Base-by-base conservation (phyloP, 208 protist species). In the Phytomonas sp. region DNA sequence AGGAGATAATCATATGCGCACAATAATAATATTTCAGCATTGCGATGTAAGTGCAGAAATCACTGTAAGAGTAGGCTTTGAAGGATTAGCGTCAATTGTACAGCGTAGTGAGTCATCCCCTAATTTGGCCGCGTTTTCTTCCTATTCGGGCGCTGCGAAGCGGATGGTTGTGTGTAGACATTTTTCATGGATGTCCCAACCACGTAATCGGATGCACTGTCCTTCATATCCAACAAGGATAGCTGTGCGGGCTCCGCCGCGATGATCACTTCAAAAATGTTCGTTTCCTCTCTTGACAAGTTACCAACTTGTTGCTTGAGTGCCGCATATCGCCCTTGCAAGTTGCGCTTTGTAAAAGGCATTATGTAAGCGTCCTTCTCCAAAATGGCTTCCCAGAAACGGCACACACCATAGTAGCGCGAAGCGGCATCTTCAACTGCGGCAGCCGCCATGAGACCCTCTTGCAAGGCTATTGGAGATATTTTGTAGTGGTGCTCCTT, bases 201-300 rank as follows among this genome's bases (percentile, higher is more conserved):
- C 34, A 90, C 84, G 61, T 93, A 94, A 77, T 96, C 91, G 11
- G 87, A 77, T 0, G 83, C 79, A 66, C 88, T 93, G 74, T 96
- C 91, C 79, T 94, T 93, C 78, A 92, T 79, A 65, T 93, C 91
- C 43, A 94, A 72, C 74, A 94, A 68, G 36, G 91, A 92, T 28
- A 92, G 66, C 62, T 83, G 81, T 13, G 11, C 32, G 34, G 53
- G 40, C 9, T 60, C 34, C 20, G 65, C n/a, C 11, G 61, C 40
- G 34, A 66, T 28, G 20, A 61, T 51, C 13, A 17, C 40, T 23
- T 51, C 40, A 51, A 51, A 51, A 51, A 51, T 3, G 13, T 51
- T 51, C 4, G 3, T 51, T 51, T 51, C 40, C 20, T 51, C 40
- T 15, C 20, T 20, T 23, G 56, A 60, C n/a, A 77, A 26, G 26